These are phyloP conservation scores for Lagenidium giganteum DNA, from an alignment of 352 stramenopile genomes.

Conservation along the genomic window DNA sequence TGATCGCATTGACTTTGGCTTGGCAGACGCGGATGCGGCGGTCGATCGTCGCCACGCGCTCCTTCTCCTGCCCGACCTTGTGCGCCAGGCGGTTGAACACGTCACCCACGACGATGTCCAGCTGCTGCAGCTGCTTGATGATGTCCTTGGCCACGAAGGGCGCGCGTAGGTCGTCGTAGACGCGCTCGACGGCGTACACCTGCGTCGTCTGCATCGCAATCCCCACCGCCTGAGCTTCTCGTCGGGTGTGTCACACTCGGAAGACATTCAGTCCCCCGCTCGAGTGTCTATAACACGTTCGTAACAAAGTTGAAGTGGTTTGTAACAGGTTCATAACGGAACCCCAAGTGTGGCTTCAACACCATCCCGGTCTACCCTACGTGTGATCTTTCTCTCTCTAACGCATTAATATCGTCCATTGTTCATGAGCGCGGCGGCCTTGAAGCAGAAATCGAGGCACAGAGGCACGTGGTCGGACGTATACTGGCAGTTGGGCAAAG, in stretches of 20 bases:
- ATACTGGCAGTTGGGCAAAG: conserved; percentile 95
- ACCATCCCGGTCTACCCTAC: not conserved
- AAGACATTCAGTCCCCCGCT: not conserved
- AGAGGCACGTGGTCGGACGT: conserved; percentile 96
- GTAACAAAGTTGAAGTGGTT: no score
- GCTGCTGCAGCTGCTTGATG: conserved; percentile 77
- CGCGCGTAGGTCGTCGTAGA: conserved; percentile 82
- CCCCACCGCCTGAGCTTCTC: no score
- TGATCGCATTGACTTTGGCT: conserved; percentile 82
- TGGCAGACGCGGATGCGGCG: conserved; percentile 71
- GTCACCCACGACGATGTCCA: conserved; percentile 80
- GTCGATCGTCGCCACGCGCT: conserved; percentile 73
- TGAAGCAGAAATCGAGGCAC: conserved; percentile 86
- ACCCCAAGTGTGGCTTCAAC: conserved; percentile 2
- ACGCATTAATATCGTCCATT: conserved; percentile 24
- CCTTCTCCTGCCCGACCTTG: conserved; percentile 75
- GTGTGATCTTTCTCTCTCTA: not conserved
- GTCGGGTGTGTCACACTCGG: no score
- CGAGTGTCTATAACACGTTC: not conserved
- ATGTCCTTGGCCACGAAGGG: conserved; percentile 84
- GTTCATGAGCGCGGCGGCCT: conserved; percentile 24
- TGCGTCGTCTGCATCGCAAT: conserved; percentile 76
- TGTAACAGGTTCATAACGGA: no score
- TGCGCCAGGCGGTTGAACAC: conserved; percentile 78
- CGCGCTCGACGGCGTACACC: conserved; percentile 82